Evolutionary conservation across 345 rosid genomes (phyloP).

Genomic region (Pistacia integerrima): DNA sequence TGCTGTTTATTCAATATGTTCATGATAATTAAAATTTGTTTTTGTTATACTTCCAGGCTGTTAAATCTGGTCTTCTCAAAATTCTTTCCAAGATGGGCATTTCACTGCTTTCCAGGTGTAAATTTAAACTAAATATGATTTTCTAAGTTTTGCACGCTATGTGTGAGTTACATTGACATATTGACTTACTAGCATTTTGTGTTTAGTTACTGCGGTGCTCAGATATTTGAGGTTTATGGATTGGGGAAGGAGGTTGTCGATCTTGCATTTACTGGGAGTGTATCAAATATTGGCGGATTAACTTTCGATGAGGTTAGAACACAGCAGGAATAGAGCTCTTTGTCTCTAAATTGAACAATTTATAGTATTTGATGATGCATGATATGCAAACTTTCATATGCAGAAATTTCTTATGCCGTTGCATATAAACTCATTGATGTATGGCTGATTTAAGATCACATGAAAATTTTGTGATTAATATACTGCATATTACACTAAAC

Average conservation of each 20-base stretch:
- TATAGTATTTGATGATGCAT: not conserved
- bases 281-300: conserved; percentile 82
- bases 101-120: conserved; percentile 92
- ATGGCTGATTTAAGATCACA: conserved; percentile 3
- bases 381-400: not conserved
- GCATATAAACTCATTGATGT: not conserved
- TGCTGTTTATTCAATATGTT: not conserved
- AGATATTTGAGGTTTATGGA: conserved; percentile 97
- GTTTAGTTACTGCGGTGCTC: conserved; percentile 96
- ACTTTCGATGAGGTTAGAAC: conserved; percentile 84
- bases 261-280: conserved; percentile 86
- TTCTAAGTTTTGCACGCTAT: conserved; percentile 10
- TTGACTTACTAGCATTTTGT: conserved; percentile 34
- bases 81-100: conserved; percentile 99
- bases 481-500: not conserved
- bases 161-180: conserved; percentile 6
- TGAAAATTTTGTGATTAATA: conserved; percentile 8
- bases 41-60: conserved; percentile 63
- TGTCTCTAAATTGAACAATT: conserved; percentile 1
- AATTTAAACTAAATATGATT: conserved; percentile 11
- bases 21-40: conserved; percentile 1
- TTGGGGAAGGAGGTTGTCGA: conserved; percentile 83
- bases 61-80: conserved; percentile 89
- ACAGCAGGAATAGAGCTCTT: not conserved
- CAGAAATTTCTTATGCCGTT: not conserved